Base-by-base conservation (phyloP, 1,139 yeast genomes). In the Yamadazyma kanchanaburiensis region DNA sequence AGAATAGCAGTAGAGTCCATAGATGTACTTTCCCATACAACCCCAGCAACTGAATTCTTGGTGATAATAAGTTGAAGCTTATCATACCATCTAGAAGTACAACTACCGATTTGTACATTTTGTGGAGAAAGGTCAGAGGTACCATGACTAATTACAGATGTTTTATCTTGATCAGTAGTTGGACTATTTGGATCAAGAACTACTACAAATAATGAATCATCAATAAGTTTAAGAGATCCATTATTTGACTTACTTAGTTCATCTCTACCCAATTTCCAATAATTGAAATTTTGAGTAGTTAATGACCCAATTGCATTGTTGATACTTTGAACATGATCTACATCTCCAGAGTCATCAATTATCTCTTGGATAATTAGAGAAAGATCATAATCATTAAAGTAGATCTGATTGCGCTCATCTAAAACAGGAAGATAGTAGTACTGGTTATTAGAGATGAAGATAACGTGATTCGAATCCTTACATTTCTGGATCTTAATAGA, bases 31-130 rank as follows among this genome's bases (percentile, higher is more conserved):
- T 68, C 74, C 85, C 89, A 83, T 21, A 80, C 80, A 16, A 83
- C 74, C 10, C 88, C 88, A 1, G 88, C 88, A 28, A 79, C 80
- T 0, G 87, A 72, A 50, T 81, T 83, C 30, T 67, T 64, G 1
- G 89, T 79, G 8, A 83, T 77, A 20, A 83, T 68, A 25, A 83
- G 49, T 50, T 82, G 89, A 31, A 83, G 56, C 49, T 83, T 83
- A 51, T 83, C 94, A 49, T 80, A 82, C 85, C 89, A 82, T 46
- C 94, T 64, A 9, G 84, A 79, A 12, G 81, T 76, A 59, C 91
- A 83, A 2, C 87, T 75, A 12, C 94, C 94, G 10, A 70, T 60
- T 54, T 83, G 91, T 30, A 77, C 63, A 18, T 70, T 60, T 14
- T 62, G 62, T 3, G 62, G 57, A 27, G 75, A 69, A 34, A 81